Evolutionary conservation across 2,329 filamentous ascomycete species (phyloP), one percentile per base, ranked within the genome.

Genomic region (Huntiella savannae): DNA sequence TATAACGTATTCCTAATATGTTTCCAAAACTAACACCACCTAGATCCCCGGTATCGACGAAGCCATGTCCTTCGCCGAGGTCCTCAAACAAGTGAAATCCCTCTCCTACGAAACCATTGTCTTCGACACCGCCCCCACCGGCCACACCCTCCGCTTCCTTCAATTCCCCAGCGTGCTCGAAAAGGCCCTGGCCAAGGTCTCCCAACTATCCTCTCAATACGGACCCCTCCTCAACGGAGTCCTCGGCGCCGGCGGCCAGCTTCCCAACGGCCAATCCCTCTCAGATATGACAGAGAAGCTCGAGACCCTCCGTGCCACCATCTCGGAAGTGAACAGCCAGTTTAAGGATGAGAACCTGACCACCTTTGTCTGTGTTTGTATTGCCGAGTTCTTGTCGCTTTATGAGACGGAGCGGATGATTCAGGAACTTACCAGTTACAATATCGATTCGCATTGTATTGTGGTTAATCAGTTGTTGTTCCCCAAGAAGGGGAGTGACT

Each of bases 401-500:
- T 98, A 98, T 67, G 91, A 98, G 71, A 98, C 91, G 51, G 91
- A 98, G 70, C 82, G 91, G 57, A 96, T 98, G 91, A 96, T 98
- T 56, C 91, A 98, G 70, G 91, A 98, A 68, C 70, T 98, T 51
- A 79, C 85, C 41, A 82, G 75, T 60, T 98, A 94, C 66, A 70
- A 80, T 58, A 98, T 98, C 60, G 91, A 98, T 62, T 94, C 88
- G 5, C 91, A 96, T 66, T 78, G 81, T 59, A 96, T 98, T 60
- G 91, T 98, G 40, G 91, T 98, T 57, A 98, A 98, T 64, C 91
- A 98, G 70, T 71, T 98, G 54, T 69, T 98, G 48, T 98, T 94
- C 67, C 91, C 91, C 13, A 83, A 82, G 62, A 72, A 79, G 53
- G 79, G 78, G 45, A 92, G 81, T 59, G 73, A 76, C 33, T 98